Percentiles rank a stretch among this genome's conserved stretches.
These are phyloP conservation scores for Arabidopsis suecica DNA, from an alignment of 345 rosid genomes.

Conservation along the genomic window DNA sequence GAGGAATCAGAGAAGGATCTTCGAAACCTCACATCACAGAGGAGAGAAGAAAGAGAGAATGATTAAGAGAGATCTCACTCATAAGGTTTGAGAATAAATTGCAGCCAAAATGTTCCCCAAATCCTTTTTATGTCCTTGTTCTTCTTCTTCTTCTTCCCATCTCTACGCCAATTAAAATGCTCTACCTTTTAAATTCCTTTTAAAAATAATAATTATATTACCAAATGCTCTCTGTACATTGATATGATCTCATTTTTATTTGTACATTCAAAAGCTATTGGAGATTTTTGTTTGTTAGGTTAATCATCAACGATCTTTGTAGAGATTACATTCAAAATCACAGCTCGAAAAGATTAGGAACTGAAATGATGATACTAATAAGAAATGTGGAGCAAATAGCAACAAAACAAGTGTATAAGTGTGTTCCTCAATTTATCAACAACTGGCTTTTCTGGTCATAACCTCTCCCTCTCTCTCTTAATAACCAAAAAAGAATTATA, in stretches of 20 bases:
- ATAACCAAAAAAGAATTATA: slow-evolving; percentile 2
- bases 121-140: neutral
- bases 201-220: neutral
- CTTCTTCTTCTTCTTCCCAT: slow-evolving; percentile 19
- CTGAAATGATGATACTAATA: slow-evolving; percentile 10
- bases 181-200: slow-evolving; percentile 15
- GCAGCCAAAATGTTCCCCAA: slow-evolving; percentile 35
- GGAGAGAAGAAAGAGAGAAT: slow-evolving; percentile 1
- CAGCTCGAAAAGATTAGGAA: slow-evolving; percentile 20
- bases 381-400: neutral
- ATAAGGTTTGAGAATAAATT: slow-evolving; percentile 16
- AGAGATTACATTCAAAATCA: neutral
- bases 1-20: slow-evolving; percentile 38
- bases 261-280: neutral
- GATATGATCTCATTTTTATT: neutral
- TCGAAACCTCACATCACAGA: neutral
- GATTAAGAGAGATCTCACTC: neutral
- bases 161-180: slow-evolving; percentile 33
- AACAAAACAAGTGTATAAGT: too few species aligned
- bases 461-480: neutral
- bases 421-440: slow-evolving; percentile 35
- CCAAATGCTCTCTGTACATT: neutral
- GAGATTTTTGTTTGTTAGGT: neutral
- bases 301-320: neutral
- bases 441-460: slow-evolving; percentile 35